Percentiles rank a stretch among this genome's conserved stretches.
These are phyloP conservation scores for Neurospora cerealis DNA, from an alignment of 495 filamentous ascomycete species.

Conservation along the genomic window DNA sequence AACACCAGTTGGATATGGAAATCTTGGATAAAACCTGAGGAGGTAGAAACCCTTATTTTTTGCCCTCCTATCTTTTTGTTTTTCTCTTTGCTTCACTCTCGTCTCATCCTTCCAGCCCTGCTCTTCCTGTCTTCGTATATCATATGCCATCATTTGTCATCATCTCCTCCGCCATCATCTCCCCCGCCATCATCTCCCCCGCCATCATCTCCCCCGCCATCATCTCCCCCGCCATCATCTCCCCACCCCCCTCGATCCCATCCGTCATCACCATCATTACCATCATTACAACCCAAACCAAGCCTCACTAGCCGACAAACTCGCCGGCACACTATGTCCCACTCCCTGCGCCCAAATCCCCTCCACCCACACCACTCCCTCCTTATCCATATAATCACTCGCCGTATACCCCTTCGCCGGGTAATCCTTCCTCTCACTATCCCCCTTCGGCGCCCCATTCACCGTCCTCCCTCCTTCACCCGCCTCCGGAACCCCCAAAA, in stretches of 20 bases:
- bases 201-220: neutral
- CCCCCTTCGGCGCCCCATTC: conserved; percentile 13
- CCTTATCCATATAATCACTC: conserved; percentile 25
- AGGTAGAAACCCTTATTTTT: neutral
- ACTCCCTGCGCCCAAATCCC: conserved; percentile 32
- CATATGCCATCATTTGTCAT: too few species aligned
- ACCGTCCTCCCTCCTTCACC: neutral
- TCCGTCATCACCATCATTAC: neutral
- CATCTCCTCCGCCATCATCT: too few species aligned
- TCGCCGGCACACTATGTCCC: conserved; percentile 28
- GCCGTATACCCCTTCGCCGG: conserved; percentile 29
- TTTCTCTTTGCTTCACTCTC: neutral
- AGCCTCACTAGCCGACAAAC: conserved; percentile 26
- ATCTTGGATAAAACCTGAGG: neutral
- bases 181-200: too few species aligned
- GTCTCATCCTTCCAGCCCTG: neutral
- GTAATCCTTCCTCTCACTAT: conserved; percentile 19
- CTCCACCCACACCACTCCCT: conserved; percentile 10
- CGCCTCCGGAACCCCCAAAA: conserved; percentile 24
- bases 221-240: neutral
- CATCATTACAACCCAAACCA: conserved; percentile 27
- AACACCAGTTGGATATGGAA: neutral
- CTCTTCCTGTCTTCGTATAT: neutral
- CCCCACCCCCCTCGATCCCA: too few species aligned
- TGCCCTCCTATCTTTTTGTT: neutral